Conservation (phyloP, 1,284 basidiomycete species). For the Coriolopsis trogii region DNA sequence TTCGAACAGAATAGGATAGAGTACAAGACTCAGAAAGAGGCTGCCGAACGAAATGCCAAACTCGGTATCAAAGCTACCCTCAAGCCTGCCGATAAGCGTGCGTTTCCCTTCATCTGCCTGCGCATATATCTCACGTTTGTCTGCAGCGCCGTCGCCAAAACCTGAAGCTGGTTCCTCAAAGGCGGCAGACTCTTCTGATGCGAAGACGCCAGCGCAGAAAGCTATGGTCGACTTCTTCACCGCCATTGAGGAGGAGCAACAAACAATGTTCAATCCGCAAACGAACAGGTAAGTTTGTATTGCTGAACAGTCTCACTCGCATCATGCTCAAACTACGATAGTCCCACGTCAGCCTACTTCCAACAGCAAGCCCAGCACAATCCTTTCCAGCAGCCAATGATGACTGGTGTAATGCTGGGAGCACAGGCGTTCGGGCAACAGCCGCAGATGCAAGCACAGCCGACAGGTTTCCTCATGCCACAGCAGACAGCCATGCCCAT, state of each 20-base stretch:
- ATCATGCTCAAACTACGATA: conserved; percentile 28
- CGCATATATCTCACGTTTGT: not conserved
- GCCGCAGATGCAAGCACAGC: conserved; percentile 27
- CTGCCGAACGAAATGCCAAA: conserved; percentile 59
- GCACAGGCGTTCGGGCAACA: conserved; percentile 42
- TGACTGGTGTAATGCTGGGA: conserved; percentile 49
- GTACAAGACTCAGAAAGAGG: conserved; percentile 86
- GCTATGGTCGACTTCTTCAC: conserved; percentile 87
- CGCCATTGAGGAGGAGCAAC: conserved; percentile 85
- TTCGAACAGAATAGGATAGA: conserved; percentile 95
- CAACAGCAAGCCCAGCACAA: conserved; percentile 72
- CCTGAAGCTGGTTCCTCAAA: conserved; percentile 29
- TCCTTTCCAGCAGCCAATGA: conserved; percentile 75
- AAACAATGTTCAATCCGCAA: conserved; percentile 72
- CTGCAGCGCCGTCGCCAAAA: conserved; percentile 27
- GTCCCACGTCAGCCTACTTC: conserved; percentile 56
- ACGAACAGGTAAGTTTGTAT: conserved; percentile 49
- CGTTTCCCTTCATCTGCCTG: not conserved
- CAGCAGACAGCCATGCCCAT: conserved; percentile 38
- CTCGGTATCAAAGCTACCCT: conserved; percentile 32
- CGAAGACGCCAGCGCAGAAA: conserved; percentile 30
- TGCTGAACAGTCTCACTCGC: conserved; percentile 7
- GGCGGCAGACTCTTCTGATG: conserved; percentile 16
- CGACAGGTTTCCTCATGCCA: conserved; percentile 38
- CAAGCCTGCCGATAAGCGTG: conserved; percentile 34